phyloP scores from a whole-genome alignment of 75 land plant genomes.

The Azolla pinnata region DNA sequence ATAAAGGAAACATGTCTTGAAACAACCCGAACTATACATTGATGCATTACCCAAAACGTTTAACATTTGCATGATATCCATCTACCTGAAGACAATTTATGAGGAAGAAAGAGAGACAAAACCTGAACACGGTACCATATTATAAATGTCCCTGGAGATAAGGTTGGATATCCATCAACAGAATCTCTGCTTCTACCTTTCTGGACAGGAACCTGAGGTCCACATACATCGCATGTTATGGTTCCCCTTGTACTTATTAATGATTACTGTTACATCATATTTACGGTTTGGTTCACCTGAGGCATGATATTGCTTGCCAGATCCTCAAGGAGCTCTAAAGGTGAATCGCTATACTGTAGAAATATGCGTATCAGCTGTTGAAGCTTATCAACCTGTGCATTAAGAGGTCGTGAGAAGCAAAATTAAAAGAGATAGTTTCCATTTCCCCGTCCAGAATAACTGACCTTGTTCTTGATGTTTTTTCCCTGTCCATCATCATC shows the following conservation, averaged over 20 bases:
- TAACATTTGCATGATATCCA: no score
- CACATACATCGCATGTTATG: background rate
- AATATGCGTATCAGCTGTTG: constrained; percentile 55
- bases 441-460: constrained; percentile 41
- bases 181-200: constrained; percentile 21
- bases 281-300: constrained; percentile 38
- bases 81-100: background rate
- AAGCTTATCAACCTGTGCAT: constrained; percentile 57
- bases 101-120: background rate
- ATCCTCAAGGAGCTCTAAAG: constrained; percentile 54
- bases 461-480: constrained; percentile 48
- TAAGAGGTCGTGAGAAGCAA: no score
- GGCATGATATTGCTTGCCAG: constrained; percentile 59
- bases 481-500: constrained; percentile 24
- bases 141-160: constrained; percentile 43
- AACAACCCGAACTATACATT: no score
- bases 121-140: constrained; percentile 82
- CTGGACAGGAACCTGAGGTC: constrained; percentile 27
- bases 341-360: constrained; percentile 43
- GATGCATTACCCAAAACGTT: no score
- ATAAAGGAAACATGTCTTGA: no score
- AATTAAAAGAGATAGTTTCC: background rate
- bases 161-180: constrained; percentile 46
- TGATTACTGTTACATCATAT: background rate
- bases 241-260: no score